Conservation (phyloP, 116 monocot species). For the Trichopus zeylanicus region DNA sequence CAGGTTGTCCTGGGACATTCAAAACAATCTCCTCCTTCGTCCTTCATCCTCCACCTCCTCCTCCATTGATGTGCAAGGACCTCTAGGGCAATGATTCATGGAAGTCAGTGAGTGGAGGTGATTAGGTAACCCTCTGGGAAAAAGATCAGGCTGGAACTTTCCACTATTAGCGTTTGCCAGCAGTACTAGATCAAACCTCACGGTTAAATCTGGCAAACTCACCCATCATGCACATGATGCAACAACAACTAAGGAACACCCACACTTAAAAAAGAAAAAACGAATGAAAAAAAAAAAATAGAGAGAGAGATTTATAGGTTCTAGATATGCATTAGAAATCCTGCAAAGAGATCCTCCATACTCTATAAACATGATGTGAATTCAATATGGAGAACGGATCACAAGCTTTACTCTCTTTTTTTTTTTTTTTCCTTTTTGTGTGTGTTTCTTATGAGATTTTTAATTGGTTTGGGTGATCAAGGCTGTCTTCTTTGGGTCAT, state of each 20-base stretch:
- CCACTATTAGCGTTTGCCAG: conserved; percentile 24
- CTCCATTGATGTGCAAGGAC: conserved; percentile 5
- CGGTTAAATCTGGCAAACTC: conserved; percentile 13
- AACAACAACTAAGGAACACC: conserved; percentile 5
- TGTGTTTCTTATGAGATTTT: background rate
- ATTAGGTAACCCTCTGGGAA: conserved; percentile 1
- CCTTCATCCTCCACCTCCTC: background rate
- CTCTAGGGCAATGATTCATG: conserved; percentile 10
- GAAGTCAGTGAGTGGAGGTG: conserved; percentile 12
- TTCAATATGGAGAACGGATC: conserved; percentile 11
- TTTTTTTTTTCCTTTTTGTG: conserved; percentile 3
- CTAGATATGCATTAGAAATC: conserved; percentile 5
- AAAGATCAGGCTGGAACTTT: conserved; percentile 16
- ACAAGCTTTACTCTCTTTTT: conserved; percentile 4
- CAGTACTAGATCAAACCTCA: background rate
- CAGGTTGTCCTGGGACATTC: conserved; percentile 22
- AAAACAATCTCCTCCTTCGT: conserved; percentile 2
- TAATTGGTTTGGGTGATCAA: conserved; percentile 15
- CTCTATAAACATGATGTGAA: conserved; percentile 8
- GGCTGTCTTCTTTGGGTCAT: conserved; percentile 25
- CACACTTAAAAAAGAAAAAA: too few species aligned
- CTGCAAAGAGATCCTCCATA: conserved; percentile 7
- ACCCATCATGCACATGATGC: conserved; percentile 23
- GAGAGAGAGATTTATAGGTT: background rate
- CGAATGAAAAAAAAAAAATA: background rate